Percentiles rank a stretch among this genome's conserved stretches.
Evolutionary conservation across 1,284 basidiomycete genomes (phyloP).

Genomic region (Mycena citricolor): DNA sequence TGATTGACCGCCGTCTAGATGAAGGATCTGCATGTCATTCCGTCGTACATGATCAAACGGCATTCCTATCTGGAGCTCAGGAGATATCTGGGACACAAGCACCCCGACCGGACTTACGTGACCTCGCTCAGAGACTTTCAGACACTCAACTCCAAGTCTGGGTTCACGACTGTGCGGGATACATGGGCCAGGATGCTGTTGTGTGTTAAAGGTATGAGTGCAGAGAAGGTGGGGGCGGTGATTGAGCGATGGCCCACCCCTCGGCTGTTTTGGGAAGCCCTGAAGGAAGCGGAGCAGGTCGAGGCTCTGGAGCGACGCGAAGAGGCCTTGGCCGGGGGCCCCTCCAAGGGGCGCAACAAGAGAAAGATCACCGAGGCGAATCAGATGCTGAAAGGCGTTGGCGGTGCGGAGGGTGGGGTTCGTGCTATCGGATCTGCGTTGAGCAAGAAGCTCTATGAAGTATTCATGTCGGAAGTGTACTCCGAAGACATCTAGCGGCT

Average conservation of each 20-base stretch:
- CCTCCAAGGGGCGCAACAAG: conserved; percentile 22
- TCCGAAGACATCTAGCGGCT: too few relatives aligned
- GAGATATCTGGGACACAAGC: conserved; percentile 18
- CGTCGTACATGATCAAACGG: conserved; percentile 21
- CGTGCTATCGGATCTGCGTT: conserved; percentile 26
- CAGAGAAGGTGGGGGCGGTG: conserved; percentile 28
- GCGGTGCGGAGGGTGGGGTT: conserved; percentile 19
- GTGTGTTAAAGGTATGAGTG: conserved; percentile 24
- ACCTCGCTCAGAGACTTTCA: conserved; percentile 24
- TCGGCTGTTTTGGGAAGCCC: conserved; percentile 23
- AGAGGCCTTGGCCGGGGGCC: conserved; percentile 4
- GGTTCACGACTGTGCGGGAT: conserved; percentile 26
- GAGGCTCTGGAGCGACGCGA: conserved; percentile 12
- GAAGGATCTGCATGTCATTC: conserved; percentile 25
- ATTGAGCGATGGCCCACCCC: conserved; percentile 23
- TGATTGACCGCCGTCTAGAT: conserved; percentile 2
- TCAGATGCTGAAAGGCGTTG: conserved; percentile 23
- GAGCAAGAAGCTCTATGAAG: conserved; percentile 24
- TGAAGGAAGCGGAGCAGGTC: conserved; percentile 20
- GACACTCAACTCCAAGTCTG: conserved; percentile 26
- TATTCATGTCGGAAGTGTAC: conserved; percentile 18
- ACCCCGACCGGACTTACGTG: conserved; percentile 19
- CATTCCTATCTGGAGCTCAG: conserved; percentile 27
- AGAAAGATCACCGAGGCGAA: conserved; percentile 17
- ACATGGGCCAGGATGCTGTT: conserved; percentile 28